A percentile compares a stretch with the other conserved stretches of the same genome.
These are phyloP conservation scores for Protomyces pachydermus DNA, from an alignment of 1,139 yeast genomes.

Conservation along the genomic window DNA sequence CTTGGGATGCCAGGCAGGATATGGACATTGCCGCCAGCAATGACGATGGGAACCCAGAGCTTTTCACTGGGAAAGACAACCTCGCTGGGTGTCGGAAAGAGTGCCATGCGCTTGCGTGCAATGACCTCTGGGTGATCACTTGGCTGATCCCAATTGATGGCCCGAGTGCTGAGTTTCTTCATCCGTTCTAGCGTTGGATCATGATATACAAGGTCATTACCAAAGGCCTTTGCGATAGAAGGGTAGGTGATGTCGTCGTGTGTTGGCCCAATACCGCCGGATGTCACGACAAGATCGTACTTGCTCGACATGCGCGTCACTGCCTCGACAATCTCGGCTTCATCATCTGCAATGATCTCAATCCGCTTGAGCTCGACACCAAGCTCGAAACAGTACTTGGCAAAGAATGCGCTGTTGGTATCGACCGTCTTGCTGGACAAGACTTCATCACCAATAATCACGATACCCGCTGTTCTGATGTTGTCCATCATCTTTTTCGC, in stretches of 20 bases:
- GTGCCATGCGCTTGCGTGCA: conserved; percentile 75
- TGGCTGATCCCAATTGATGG: conserved; percentile 37
- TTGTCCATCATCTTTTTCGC: conserved; percentile 5
- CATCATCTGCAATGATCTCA: conserved; percentile 72
- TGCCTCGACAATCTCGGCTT: conserved; percentile 55
- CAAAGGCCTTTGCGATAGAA: conserved; percentile 57
- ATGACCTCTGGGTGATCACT: conserved; percentile 46
- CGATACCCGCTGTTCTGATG: conserved; percentile 41
- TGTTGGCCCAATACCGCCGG: conserved; percentile 84
- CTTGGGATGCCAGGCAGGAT: conserved; percentile 65
- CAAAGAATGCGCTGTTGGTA: conserved; percentile 68
- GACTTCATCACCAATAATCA: conserved; percentile 82
- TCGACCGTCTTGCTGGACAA: conserved; percentile 81
- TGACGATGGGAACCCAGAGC: conserved; percentile 80
- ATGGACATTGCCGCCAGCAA: conserved; percentile 56
- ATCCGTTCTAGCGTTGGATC: conserved; percentile 56
- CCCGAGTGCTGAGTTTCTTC: conserved; percentile 48
- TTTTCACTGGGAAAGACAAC: conserved; percentile 54
- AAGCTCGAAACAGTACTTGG: conserved; percentile 59
- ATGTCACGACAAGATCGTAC: conserved; percentile 67
- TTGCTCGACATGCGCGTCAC: conserved; percentile 47
- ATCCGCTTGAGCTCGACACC: conserved; percentile 64
- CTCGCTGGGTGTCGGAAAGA: conserved; percentile 42
- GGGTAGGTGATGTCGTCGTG: conserved; percentile 85
- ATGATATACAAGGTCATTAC: conserved; percentile 51